Evolutionary conservation across 2,329 filamentous ascomycete genomes (phyloP), one percentile per base, ranked within the genome.

Genomic region (Cytospora leucostoma): DNA sequence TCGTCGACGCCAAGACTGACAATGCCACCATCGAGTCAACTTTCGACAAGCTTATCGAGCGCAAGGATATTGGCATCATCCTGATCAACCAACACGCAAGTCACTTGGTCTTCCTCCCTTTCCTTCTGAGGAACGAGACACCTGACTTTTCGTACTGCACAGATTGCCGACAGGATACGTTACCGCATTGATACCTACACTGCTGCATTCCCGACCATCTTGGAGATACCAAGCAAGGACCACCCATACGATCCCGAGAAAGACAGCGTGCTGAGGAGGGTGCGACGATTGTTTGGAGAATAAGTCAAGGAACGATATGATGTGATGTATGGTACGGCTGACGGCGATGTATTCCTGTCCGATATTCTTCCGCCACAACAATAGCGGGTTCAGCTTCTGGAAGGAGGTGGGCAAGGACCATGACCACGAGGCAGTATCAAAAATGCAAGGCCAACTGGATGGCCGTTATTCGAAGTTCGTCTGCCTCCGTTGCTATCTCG

Each of bases 211-310:
- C 95, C 95, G n/a, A 89, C 93, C 27, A 85, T 99, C 61, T 87
- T 99, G 63, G 95, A 99, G 78, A 98, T 99, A 66, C 95, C 95
- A 32, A 96, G 92, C 79, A 99, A 99, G 83, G 95, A 99, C 76
- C 95, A 99, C 76, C 95, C 95, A 2, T 99, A 99, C 74, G 94
- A 99, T 72, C 95, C 95, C 0, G 95, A 99, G 79, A 99, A 99
- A 82, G 95, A 99, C 77, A 98, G 94, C 74, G 94, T 99, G 51
- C 77, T 99, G 78, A 91, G 93, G 79, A 85, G 95, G 69, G 95
- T 99, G 53, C 80, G 84, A 66, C 80, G 84, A 64, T 68, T 87
- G 62, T 88, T 88, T 78, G 86, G 86, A 70, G 86, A 93, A 80
- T 93, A 85, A 74, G 12, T 13, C 6, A 4, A 17, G 19, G 15